Percentiles rank a stretch among this genome's conserved stretches.
These are phyloP conservation scores for Eruca vesicaria DNA, from an alignment of 441 rosid genomes.

Conservation along the genomic window DNA sequence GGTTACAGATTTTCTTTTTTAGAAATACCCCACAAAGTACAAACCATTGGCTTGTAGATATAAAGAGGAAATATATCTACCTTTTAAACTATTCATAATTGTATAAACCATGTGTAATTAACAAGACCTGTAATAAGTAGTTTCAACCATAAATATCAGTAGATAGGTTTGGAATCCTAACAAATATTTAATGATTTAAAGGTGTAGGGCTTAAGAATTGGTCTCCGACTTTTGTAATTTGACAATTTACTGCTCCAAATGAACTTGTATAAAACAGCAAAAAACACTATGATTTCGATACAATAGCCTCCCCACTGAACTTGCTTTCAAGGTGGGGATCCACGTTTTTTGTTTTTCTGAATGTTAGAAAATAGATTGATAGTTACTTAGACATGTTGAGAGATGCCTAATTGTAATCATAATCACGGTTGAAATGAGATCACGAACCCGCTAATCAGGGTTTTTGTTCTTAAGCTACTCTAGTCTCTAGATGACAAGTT, in stretches of 20 bases:
- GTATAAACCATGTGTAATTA: conserved; percentile 7
- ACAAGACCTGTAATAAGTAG: conserved; percentile 5
- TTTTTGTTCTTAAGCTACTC: conserved; percentile 5
- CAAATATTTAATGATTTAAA: not conserved
- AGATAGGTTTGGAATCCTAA: conserved; percentile 1
- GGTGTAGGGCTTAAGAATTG: conserved; percentile 1
- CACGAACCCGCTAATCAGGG: not conserved
- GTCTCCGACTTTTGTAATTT: not conserved
- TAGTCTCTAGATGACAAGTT: conserved; percentile 6
- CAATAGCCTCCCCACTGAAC: conserved; percentile 23
- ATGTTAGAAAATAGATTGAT: conserved; percentile 10
- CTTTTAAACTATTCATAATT: conserved; percentile 19
- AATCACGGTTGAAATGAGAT: conserved; percentile 17
- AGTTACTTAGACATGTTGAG: not conserved
- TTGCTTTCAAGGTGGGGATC: conserved; percentile 25
- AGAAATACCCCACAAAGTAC: conserved; percentile 27
- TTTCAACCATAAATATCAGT: not conserved
- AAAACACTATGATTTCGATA: conserved; percentile 24
- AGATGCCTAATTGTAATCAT: conserved; percentile 6
- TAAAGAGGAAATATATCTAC: not conserved
- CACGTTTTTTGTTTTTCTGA: conserved; percentile 12
- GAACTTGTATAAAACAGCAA: not conserved
- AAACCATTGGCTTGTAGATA: conserved; percentile 22
- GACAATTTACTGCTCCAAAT: conserved; percentile 1
- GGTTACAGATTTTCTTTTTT: conserved; percentile 6